A percentile compares a stretch with the other conserved stretches of the same genome.
These are phyloP conservation scores for Pseudoperonospora humuli DNA, from an alignment of 352 stramenopile species.

Conservation along the genomic window DNA sequence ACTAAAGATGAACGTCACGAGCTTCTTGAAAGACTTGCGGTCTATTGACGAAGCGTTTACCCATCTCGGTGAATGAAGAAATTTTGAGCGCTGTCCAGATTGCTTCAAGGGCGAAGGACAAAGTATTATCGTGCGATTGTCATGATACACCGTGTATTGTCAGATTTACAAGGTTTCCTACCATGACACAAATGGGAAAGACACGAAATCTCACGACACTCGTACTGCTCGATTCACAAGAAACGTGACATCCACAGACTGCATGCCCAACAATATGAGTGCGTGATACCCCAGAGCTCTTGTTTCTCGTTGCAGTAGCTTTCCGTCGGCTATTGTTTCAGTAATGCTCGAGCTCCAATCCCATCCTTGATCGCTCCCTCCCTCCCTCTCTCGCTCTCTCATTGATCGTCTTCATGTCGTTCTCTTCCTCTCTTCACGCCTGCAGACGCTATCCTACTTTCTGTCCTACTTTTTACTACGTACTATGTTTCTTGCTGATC, in stretches of 20 bases:
- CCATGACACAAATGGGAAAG: no score
- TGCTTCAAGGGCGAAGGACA: no score
- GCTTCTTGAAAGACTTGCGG: no score
- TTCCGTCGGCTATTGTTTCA: slow-evolving; percentile 18
- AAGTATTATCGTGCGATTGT: no score
- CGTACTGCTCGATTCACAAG: slow-evolving; percentile 30
- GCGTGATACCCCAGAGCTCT: slow-evolving; percentile 1
- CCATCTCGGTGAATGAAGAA: no score
- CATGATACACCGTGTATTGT: neutral
- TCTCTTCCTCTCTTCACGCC: slow-evolving; percentile 7
- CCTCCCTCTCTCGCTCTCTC: slow-evolving; percentile 19
- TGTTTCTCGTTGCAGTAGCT: slow-evolving; percentile 1
- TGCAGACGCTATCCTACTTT: slow-evolving; percentile 12
- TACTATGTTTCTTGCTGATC: slow-evolving; percentile 23
- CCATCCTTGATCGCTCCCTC: no score
- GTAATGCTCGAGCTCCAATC: slow-evolving; percentile 2
- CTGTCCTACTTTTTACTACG: slow-evolving; percentile 21
- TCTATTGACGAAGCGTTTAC: no score
- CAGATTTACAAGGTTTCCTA: neutral
- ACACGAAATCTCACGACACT: no score
- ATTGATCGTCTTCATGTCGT: slow-evolving; percentile 24
- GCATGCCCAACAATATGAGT: neutral
- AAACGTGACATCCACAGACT: slow-evolving; percentile 16
- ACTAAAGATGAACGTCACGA: no score
- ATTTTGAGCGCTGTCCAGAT: no score